Conservation (phyloP, 73 alveolate species). For the Durusdinium trenchii region DNA sequence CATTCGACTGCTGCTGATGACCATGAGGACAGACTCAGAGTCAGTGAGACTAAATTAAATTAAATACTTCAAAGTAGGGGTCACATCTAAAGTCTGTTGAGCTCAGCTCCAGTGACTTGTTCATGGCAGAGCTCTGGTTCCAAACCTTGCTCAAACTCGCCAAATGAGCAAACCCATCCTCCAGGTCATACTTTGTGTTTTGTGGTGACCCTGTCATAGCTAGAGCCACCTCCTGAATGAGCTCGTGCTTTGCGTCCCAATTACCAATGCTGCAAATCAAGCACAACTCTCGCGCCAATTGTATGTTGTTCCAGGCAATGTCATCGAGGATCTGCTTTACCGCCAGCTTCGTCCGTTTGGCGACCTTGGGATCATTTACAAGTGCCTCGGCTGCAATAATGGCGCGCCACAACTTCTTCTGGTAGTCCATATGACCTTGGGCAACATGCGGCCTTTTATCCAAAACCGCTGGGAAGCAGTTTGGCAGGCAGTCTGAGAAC, state of each 20-base stretch:
- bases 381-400: neutral
- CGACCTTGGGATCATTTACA: neutral
- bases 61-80: too few relatives aligned
- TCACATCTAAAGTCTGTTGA: too few relatives aligned
- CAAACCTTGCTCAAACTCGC: neutral
- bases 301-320: neutral
- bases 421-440: neutral
- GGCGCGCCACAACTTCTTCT: neutral
- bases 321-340: neutral
- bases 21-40: too few relatives aligned
- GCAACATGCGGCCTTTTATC: neutral
- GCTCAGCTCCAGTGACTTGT: too few relatives aligned
- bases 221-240: neutral
- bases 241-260: neutral
- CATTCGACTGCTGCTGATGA: too few relatives aligned
- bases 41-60: too few relatives aligned
- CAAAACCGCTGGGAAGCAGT: neutral
- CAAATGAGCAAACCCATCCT: neutral
- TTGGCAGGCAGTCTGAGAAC: neutral
- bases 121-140: too few relatives aligned
- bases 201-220: neutral
- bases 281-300: neutral
- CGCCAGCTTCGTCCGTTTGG: neutral
- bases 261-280: neutral
- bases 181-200: neutral